phyloP scores from a whole-genome alignment of 441 rosid genomes.

The Jatropha podagrica region DNA sequence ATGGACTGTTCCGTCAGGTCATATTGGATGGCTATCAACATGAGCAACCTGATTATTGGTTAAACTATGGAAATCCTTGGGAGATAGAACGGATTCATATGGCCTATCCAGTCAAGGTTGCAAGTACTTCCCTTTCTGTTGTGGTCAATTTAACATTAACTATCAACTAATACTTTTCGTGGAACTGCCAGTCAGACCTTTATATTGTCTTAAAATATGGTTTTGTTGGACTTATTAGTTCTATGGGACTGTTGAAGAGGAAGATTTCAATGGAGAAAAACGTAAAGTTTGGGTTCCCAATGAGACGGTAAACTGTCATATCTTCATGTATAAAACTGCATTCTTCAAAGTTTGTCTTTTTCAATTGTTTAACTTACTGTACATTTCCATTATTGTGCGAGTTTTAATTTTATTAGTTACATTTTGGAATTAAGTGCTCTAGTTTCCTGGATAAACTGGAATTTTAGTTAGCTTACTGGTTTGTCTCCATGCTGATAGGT shows the following conservation, averaged over 20 bases:
- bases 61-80: conserved; percentile 66
- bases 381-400: neutral
- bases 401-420: neutral
- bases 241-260: conserved; percentile 51
- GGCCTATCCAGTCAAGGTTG: conserved; percentile 56
- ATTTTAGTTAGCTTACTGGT: conserved; percentile 3
- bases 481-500: conserved; percentile 37
- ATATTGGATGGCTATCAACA: conserved; percentile 56
- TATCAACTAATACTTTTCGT: conserved; percentile 10
- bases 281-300: conserved; percentile 50
- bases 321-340: neutral
- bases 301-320: conserved; percentile 39
- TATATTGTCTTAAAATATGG: conserved; percentile 7
- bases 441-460: neutral
- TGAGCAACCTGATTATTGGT: conserved; percentile 60
- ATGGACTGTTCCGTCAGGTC: conserved; percentile 59
- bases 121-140: conserved; percentile 21
- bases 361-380: neutral
- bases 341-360: neutral
- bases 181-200: neutral
- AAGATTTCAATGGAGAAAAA: conserved; percentile 34
- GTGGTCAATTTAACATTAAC: neutral
- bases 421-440: conserved; percentile 4
- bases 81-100: conserved; percentile 59
- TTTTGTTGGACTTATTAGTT: conserved; percentile 37